Conservation (phyloP, 2,329 filamentous ascomycete genomes). For the Gremmenia infestans region DNA sequence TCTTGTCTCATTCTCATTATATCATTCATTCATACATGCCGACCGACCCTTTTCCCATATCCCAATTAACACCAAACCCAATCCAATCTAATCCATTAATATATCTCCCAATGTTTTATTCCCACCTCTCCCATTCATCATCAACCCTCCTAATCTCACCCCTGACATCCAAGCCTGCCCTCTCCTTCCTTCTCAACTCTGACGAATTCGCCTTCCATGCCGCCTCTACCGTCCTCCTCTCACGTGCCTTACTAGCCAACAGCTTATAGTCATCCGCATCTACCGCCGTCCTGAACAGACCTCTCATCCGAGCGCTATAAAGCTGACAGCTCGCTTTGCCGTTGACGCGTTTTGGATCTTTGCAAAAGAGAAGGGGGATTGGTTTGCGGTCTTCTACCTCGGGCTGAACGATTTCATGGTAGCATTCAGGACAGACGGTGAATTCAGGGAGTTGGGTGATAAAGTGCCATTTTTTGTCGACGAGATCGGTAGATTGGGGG, state of each 20-base stretch:
- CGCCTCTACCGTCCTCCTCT: conserved; percentile 40
- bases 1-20: no score
- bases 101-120: conserved; percentile 30
- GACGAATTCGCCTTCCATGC: conserved; percentile 21
- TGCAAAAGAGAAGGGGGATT: conserved; percentile 62
- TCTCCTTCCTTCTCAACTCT: conserved; percentile 17
- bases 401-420: conserved; percentile 72
- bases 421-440: conserved; percentile 84
- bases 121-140: conserved; percentile 48
- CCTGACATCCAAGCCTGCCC: conserved; percentile 15
- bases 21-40: no score
- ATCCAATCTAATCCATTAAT: no score
- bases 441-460: conserved; percentile 72
- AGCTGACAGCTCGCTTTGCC: conserved; percentile 67
- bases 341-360: conserved; percentile 42
- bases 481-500: conserved; percentile 40
- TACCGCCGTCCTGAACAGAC: conserved; percentile 64
- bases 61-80: no score
- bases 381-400: conserved; percentile 48
- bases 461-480: conserved; percentile 68
- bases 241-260: conserved; percentile 51
- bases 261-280: conserved; percentile 61
- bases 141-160: conserved; percentile 43
- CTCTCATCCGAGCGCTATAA: conserved; percentile 75
- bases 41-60: no score